Evolutionary conservation across 176 grass and related monocot genomes (phyloP).

Genomic region (Musa troglodytarum): DNA sequence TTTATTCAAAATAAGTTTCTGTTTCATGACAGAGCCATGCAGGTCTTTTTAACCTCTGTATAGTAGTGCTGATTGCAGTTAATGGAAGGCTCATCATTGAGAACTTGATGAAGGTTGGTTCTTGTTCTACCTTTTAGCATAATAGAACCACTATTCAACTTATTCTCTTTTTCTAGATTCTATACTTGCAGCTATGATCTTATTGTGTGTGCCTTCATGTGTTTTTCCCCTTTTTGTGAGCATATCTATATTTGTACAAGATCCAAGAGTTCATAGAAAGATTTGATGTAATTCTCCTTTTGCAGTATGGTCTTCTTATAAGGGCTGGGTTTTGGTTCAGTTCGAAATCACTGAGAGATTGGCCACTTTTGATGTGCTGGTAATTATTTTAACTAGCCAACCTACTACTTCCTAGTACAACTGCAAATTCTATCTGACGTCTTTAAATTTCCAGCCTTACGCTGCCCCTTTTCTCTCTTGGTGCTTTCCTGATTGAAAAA

Average conservation of each 20-base stretch:
- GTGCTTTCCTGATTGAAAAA: constrained; percentile 61
- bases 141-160: background rate
- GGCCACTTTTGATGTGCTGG: constrained; percentile 99
- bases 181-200: background rate
- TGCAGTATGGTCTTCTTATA: constrained; percentile 92
- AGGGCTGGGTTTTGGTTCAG: constrained; percentile 99
- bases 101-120: constrained; percentile 90
- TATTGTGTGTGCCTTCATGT: background rate
- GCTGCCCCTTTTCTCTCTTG: constrained; percentile 56
- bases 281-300: constrained; percentile 18
- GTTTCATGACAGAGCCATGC: constrained; percentile 79
- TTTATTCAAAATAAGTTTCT: constrained; percentile 6
- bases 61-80: constrained; percentile 87
- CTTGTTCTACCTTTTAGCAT: constrained; percentile 14
- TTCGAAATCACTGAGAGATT: constrained; percentile 66
- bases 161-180: constrained; percentile 2
- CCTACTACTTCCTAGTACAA: constrained; percentile 11
- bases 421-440: constrained; percentile 14
- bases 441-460: constrained; percentile 66
- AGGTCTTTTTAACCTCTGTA: constrained; percentile 96
- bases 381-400: constrained; percentile 25
- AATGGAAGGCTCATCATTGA: constrained; percentile 97
- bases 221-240: constrained; percentile 3
- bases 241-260: constrained; percentile 7
- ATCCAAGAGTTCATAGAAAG: background rate